A percentile compares a stretch with the other conserved stretches of the same genome.
Conservation (phyloP, 306 rosid genomes). For the Herpetospermum pedunculosum region DNA sequence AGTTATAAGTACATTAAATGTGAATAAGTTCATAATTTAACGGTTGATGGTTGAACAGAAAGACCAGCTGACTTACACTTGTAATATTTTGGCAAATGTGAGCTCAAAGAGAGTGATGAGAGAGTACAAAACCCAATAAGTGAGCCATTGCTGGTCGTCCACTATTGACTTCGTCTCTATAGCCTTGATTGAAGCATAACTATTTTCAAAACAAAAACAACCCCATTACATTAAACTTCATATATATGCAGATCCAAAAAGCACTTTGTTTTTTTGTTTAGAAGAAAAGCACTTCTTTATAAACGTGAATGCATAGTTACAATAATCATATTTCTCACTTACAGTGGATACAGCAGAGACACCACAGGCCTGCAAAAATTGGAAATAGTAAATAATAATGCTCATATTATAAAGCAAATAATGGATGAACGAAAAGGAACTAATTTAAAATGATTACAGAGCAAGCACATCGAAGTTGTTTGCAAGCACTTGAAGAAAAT, state of each 20-base stretch:
- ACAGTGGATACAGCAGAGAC: conserved; percentile 81
- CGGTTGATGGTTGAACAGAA: not conserved
- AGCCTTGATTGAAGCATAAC: conserved; percentile 77
- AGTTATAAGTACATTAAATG: too few species aligned
- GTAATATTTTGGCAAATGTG: conserved; percentile 76
- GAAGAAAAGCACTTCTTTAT: too few species aligned
- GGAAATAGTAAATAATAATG: too few species aligned
- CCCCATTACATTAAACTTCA: too few species aligned
- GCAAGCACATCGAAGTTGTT: conserved; percentile 91
- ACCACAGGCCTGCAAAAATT: conserved; percentile 72
- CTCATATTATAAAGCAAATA: too few species aligned
- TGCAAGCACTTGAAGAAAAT: conserved; percentile 59
- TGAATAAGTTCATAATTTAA: too few species aligned
- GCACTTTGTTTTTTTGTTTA: too few species aligned
- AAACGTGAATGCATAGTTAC: not conserved
- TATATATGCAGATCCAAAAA: too few species aligned
- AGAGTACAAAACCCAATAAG: conserved; percentile 93
- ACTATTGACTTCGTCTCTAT: conserved; percentile 64
- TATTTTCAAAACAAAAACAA: conserved; percentile 8
- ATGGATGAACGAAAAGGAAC: not conserved
- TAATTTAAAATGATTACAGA: conserved; percentile 24
- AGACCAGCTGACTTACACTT: conserved; percentile 31
- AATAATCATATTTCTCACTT: conserved; percentile 18
- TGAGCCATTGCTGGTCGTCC: conserved; percentile 95
- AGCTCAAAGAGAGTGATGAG: conserved; percentile 80